A percentile compares a stretch with the other conserved stretches of the same genome.
Evolutionary conservation across 192 early-diverging fungal genomes (phyloP).

Genomic region (Podila epicladia): DNA sequence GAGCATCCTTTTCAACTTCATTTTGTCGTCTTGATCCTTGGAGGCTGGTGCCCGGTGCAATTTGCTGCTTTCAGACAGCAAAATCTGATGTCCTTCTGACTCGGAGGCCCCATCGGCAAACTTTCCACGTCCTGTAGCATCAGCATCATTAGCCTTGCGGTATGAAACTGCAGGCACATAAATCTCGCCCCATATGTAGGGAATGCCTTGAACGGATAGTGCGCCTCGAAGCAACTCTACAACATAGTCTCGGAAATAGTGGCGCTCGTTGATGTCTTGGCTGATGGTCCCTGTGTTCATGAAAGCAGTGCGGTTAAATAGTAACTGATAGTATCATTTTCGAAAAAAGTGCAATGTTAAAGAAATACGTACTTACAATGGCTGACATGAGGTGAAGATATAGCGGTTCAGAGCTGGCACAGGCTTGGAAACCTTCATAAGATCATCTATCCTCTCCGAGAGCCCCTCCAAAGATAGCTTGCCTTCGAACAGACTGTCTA

Average conservation of each 20-base stretch:
- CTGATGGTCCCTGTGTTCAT: conserved; percentile 8
- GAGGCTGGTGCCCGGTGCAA: conserved; percentile 10
- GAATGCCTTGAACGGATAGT: conserved; percentile 7
- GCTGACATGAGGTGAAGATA: conserved; percentile 20
- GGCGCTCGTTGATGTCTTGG: conserved; percentile 17
- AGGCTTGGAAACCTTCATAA: conserved; percentile 24
- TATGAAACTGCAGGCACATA: conserved; percentile 29
- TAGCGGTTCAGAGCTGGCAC: conserved; percentile 26
- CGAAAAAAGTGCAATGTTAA: background rate
- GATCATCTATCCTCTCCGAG: conserved; percentile 24
- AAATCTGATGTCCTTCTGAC: conserved; percentile 18
- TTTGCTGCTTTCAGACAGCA: conserved; percentile 22
- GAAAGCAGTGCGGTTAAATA: conserved; percentile 15
- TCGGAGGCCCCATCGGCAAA: conserved; percentile 29
- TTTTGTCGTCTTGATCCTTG: conserved; percentile 28
- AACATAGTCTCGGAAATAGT: conserved; percentile 24
- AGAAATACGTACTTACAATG: conserved; percentile 7
- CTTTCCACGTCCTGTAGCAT: conserved; percentile 20
- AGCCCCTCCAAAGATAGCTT: background rate
- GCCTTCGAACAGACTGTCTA: conserved; percentile 13
- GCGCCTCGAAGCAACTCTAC: conserved; percentile 31
- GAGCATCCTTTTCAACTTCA: conserved; percentile 31
- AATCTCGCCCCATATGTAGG: conserved; percentile 18
- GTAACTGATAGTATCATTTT: background rate
- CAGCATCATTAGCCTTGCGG: conserved; percentile 9